Evolutionary conservation across 2,329 filamentous ascomycete species (phyloP).

Genomic region (Rutstroemia sp.): DNA sequence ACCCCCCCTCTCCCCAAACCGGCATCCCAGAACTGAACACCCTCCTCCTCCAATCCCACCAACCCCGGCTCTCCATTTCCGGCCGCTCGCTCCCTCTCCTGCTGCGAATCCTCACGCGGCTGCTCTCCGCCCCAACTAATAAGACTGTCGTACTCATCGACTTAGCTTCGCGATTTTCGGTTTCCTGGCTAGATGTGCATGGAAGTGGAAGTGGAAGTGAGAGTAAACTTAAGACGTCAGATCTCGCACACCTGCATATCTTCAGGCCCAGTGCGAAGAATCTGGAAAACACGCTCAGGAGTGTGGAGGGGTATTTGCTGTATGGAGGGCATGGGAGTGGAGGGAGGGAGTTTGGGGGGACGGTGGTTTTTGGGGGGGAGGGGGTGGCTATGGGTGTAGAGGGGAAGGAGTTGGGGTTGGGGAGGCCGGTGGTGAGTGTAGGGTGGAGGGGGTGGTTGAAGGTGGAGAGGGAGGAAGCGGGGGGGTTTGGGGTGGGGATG

Average conservation of each 20-base stretch:
- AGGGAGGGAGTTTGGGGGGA: constrained; percentile 24
- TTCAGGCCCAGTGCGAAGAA: constrained; percentile 17
- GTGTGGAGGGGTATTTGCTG: constrained; percentile 27
- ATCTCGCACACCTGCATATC: constrained; percentile 27
- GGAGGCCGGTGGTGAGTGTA: constrained; percentile 11
- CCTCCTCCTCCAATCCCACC: background rate
- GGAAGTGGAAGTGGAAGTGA: background rate
- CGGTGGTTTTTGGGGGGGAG: constrained; percentile 24
- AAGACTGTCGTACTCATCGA: constrained; percentile 40
- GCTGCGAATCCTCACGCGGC: background rate
- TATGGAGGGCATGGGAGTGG: constrained; percentile 22
- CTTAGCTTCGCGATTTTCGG: constrained; percentile 47
- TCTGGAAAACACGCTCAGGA: constrained; percentile 18
- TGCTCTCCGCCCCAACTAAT: constrained; percentile 27
- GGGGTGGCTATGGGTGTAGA: background rate
- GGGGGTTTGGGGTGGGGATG: constrained; percentile 18
- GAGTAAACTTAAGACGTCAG: background rate
- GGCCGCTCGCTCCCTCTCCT: constrained; percentile 3
- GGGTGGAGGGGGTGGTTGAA: constrained; percentile 29
- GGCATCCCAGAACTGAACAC: background rate
- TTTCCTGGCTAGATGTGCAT: constrained; percentile 25
- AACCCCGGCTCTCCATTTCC: constrained; percentile 1
- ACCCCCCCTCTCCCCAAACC: background rate
- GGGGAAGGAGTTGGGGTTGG: constrained; percentile 1
- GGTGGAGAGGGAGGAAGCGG: constrained; percentile 21